phyloP scores from a whole-genome alignment of 2,329 filamentous ascomycete genomes.

The Cadophora malorum region DNA sequence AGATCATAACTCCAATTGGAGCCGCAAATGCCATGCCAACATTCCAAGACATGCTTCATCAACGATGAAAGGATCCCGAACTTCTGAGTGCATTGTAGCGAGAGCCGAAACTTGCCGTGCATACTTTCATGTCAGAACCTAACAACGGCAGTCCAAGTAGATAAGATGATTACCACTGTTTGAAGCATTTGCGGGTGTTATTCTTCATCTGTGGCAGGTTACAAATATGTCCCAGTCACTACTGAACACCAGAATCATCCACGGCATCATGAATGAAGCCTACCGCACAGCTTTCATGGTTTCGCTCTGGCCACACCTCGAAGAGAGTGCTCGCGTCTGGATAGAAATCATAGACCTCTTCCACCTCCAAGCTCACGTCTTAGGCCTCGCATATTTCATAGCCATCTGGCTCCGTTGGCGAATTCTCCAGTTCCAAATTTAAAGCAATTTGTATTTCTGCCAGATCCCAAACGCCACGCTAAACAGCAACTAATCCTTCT shows the following conservation, averaged over 20 bases:
- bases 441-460: constrained; percentile 30
- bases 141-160: not conserved
- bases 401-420: constrained; percentile 26
- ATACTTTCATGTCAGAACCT: not conserved
- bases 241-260: not conserved
- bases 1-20: not conserved
- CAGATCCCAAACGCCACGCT: constrained; percentile 44
- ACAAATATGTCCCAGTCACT: not conserved
- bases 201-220: not conserved
- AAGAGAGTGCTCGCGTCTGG: constrained; percentile 13
- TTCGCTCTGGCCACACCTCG: constrained; percentile 13
- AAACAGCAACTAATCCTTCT: constrained; percentile 37
- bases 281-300: constrained; percentile 16
- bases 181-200: not conserved
- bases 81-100: not conserved
- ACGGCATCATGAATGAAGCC: constrained; percentile 19
- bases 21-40: not conserved
- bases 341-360: constrained; percentile 12
- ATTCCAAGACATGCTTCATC: not conserved
- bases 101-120: not conserved
- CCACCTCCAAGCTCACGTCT: constrained; percentile 7
- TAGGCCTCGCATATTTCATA: constrained; percentile 15
- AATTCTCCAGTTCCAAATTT: constrained; percentile 19
- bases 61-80: not conserved
- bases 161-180: not conserved